A percentile compares a stretch with the other conserved stretches of the same genome.
Conservation (phyloP, 176 grass and related monocot genomes). For the Typha latifolia region DNA sequence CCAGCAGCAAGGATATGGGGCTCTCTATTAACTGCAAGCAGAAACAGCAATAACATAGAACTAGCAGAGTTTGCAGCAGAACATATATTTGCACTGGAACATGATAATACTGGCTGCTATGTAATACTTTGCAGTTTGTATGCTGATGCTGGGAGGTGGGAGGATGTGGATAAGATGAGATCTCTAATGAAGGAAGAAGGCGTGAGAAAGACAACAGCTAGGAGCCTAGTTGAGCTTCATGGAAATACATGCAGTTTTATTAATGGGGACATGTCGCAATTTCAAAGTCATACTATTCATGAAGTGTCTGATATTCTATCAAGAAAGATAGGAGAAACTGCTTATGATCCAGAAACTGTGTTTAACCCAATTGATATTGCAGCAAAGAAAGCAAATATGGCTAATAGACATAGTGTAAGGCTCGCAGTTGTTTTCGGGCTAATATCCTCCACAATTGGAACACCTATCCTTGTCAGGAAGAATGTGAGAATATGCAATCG, state of each 20-base stretch:
- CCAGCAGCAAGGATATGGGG: slow-evolving; percentile 80
- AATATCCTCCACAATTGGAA: slow-evolving; percentile 54
- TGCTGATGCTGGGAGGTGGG: slow-evolving; percentile 54
- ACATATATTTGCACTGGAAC: slow-evolving; percentile 54
- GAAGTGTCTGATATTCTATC: slow-evolving; percentile 53
- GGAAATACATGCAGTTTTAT: slow-evolving; percentile 42
- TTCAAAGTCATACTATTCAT: slow-evolving; percentile 35
- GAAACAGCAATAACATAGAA: slow-evolving; percentile 70
- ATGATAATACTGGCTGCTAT: slow-evolving; percentile 87
- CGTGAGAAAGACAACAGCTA: slow-evolving; percentile 35
- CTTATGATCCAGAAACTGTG: slow-evolving; percentile 2
- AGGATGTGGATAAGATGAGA: slow-evolving; percentile 49
- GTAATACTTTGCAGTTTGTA: slow-evolving; percentile 67
- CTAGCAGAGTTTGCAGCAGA: slow-evolving; percentile 69
- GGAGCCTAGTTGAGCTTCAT: slow-evolving; percentile 54
- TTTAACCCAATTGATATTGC: slow-evolving; percentile 10
- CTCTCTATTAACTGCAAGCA: slow-evolving; percentile 71
- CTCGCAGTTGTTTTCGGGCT: slow-evolving; percentile 60
- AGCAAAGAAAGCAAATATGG: slow-evolving; percentile 20
- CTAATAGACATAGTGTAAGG: slow-evolving; percentile 67
- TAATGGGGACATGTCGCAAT: slow-evolving; percentile 49
- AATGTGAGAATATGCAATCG: slow-evolving; percentile 70
- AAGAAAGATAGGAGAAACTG: slow-evolving; percentile 43
- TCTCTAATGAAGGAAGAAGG: slow-evolving; percentile 65
- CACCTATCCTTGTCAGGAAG: slow-evolving; percentile 72